Conservation (phyloP, 2,329 filamentous ascomycete species). For the Exophiala spinifera region DNA sequence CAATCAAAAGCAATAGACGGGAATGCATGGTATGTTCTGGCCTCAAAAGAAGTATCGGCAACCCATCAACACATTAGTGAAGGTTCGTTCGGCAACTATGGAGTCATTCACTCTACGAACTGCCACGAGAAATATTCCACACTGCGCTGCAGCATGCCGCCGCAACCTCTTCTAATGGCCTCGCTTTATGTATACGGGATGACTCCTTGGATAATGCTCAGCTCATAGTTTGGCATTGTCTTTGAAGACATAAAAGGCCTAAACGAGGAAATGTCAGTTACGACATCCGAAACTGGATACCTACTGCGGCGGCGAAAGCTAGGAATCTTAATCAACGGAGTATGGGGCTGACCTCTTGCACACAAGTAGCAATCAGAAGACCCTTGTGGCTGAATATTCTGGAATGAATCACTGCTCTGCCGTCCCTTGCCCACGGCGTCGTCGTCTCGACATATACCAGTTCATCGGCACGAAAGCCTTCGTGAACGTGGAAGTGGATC, state of each 20-base stretch:
- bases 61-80: too few relatives aligned
- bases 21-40: too few relatives aligned
- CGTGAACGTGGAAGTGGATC: conserved; percentile 26
- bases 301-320: too few relatives aligned
- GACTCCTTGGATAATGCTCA: neutral
- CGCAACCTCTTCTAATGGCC: too few relatives aligned
- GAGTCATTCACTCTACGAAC: too few relatives aligned
- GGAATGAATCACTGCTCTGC: conserved; percentile 25
- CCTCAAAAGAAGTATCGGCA: too few relatives aligned
- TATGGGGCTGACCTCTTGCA: conserved; percentile 23
- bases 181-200: too few relatives aligned
- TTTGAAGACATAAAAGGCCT: conserved; percentile 29
- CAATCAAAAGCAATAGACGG: too few relatives aligned
- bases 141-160: too few relatives aligned
- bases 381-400: conserved; percentile 24
- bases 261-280: too few relatives aligned
- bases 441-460: conserved; percentile 25
- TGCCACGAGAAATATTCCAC: too few relatives aligned
- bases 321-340: neutral
- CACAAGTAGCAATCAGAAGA: conserved; percentile 24
- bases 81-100: too few relatives aligned
- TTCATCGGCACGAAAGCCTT: conserved; percentile 27
- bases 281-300: neutral
- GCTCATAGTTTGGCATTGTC: conserved; percentile 18
- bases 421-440: conserved; percentile 27